Evolutionary conservation across 768 basidiomycete species (phyloP), one percentile per base, ranked within the genome.

Genomic region (Dendrothele bispora): DNA sequence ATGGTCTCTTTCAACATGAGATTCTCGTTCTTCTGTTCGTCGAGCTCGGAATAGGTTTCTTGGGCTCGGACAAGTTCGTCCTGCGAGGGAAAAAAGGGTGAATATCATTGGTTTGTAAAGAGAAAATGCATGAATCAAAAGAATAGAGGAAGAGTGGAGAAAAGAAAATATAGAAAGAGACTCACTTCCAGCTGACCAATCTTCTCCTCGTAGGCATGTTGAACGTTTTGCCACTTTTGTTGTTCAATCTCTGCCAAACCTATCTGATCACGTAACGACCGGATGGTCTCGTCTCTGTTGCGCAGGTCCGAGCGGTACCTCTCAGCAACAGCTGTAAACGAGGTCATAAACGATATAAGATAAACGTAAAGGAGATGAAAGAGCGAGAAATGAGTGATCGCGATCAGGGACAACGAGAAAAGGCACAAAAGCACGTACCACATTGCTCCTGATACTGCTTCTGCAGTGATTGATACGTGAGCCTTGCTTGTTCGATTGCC

Each of bases 11-110:
- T 95, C 51, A 98, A 74, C 60, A 91, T 68, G 55, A 95, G 62
- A 59, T 97, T 98, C 73, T 95, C 91, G 58, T 92, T 90, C 71
- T 97, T 97, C 72, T 98, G 95, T 56, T 88, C 86, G 50, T 95
- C 91, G 29, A 97, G 77, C 50, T 83, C 79, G 0, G 73, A 78
- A 44, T 90, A 84, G 1, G 87, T 84, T 55, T 83, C 78, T 43
- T 86, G 82, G 4, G 91, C 89, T 21, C 79, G 59, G 3, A 63
- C 63, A 2, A 98, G 75, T 48, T 95, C 92, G 7, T 68, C 56
- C 57, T n/a, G n/a, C n/a, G n/a, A n/a, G n/a, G n/a, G n/a, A n/a
- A n/a, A n/a, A n/a, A n/a, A n/a, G n/a, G n/a, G n/a, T n/a, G n/a
- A n/a, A n/a, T n/a, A n/a, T n/a, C n/a, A n/a, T n/a, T n/a, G n/a